Percentiles rank a stretch among this genome's conserved stretches.
Evolutionary conservation across 1,284 basidiomycete genomes (phyloP).

Genomic region (Trametes pubescens): DNA sequence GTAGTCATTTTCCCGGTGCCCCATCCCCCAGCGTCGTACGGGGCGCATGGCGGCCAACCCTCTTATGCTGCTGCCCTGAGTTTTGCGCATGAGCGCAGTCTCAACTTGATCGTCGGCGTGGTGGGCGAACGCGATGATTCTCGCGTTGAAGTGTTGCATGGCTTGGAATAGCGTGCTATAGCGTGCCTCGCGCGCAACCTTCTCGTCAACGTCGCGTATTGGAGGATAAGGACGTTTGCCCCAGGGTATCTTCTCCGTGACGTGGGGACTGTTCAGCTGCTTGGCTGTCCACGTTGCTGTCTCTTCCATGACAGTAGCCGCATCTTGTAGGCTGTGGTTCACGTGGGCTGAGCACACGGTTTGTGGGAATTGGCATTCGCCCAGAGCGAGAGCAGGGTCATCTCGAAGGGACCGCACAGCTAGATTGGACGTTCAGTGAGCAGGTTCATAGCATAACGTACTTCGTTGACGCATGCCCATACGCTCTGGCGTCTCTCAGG

Average conservation of each 20-base stretch:
- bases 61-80: constrained; percentile 57
- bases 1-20: constrained; percentile 44
- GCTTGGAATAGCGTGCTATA: constrained; percentile 60
- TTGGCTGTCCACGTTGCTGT: constrained; percentile 53
- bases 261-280: constrained; percentile 55
- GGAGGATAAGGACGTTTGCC: constrained; percentile 57
- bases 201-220: constrained; percentile 48
- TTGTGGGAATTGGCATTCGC: constrained; percentile 29
- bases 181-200: constrained; percentile 63
- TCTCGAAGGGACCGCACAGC: neutral
- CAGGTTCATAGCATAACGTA: neutral
- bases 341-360: constrained; percentile 67
- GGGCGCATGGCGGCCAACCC: constrained; percentile 73
- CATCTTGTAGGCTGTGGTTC: constrained; percentile 69
- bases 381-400: neutral
- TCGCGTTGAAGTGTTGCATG: constrained; percentile 50
- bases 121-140: constrained; percentile 70
- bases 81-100: constrained; percentile 74
- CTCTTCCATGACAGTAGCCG: constrained; percentile 62
- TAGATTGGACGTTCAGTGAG: neutral
- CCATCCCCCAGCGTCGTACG: constrained; percentile 81
- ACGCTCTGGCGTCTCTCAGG: neutral
- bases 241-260: constrained; percentile 63
- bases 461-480: neutral
- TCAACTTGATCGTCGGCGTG: constrained; percentile 85